Conservation (phyloP, 2,329 filamentous ascomycete species). For the Cercospora beticola region DNA sequence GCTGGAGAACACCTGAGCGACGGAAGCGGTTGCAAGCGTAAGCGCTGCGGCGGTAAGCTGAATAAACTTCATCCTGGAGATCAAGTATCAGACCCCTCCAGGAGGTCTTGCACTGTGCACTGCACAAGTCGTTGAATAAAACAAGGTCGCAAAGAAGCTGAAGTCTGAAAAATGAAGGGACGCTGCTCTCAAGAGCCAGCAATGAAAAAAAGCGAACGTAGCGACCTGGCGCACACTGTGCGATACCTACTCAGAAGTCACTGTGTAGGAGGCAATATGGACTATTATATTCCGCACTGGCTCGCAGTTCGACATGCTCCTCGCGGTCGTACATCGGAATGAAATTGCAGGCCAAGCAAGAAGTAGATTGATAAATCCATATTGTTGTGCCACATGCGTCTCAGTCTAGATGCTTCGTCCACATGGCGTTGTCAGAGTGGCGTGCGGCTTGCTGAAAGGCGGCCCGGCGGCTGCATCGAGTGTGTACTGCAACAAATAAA, state of each 20-base stretch:
- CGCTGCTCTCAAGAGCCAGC: conserved; percentile 17
- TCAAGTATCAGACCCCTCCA: conserved; percentile 17
- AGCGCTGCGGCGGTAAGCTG: conserved; percentile 20
- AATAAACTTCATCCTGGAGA: conserved; percentile 29
- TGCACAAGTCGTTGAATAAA: conserved; percentile 16
- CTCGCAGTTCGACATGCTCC: neutral
- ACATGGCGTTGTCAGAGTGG: neutral
- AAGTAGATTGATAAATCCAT: conserved; percentile 6
- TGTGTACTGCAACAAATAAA: conserved; percentile 13
- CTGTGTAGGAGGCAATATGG: neutral
- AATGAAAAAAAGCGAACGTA: neutral
- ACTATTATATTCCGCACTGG: conserved; percentile 11
- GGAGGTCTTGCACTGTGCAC: conserved; percentile 24
- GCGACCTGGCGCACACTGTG: neutral
- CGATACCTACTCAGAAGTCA: conserved; percentile 2
- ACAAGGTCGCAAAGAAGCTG: conserved; percentile 17
- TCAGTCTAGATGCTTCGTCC: neutral
- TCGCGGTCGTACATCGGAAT: conserved; percentile 5
- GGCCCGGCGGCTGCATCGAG: neutral
- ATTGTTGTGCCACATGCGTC: neutral
- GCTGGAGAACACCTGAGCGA: conserved; percentile 30
- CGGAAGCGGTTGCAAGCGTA: conserved; percentile 22
- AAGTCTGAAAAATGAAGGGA: conserved; percentile 20
- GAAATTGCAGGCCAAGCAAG: neutral
- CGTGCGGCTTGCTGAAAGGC: neutral